Percentiles rank a stretch among this genome's conserved stretches.
phyloP scores from a whole-genome alignment of 805 yeast species.

The Yamadazyma endophytica region DNA sequence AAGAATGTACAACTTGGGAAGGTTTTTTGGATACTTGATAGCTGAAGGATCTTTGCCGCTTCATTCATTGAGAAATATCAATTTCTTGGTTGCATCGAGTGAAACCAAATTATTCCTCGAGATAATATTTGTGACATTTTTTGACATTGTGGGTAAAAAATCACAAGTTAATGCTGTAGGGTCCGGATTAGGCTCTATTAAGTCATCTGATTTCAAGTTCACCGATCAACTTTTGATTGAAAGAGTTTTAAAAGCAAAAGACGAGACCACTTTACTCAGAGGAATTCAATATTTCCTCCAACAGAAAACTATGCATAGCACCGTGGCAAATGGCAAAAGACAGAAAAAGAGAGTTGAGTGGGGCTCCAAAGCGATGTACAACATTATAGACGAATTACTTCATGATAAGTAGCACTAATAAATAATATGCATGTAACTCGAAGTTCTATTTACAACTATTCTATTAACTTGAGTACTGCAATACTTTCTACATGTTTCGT shows the following conservation, averaged over 20 bases:
- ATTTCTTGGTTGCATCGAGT: constrained; percentile 63
- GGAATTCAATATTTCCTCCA: constrained; percentile 65
- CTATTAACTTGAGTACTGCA: constrained; percentile 35
- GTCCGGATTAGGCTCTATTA: constrained; percentile 31
- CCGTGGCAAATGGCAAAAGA: constrained; percentile 48
- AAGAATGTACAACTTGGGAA: constrained; percentile 67
- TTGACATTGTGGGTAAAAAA: constrained; percentile 61
- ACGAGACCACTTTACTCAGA: constrained; percentile 52
- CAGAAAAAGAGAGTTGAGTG: constrained; percentile 59
- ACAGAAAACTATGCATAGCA: constrained; percentile 42
- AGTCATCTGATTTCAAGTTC: constrained; percentile 32
- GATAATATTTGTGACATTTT: constrained; percentile 61
- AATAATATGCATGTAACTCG: neutral
- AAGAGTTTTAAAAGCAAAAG: constrained; percentile 50
- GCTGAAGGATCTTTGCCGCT: constrained; percentile 71
- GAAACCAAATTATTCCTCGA: constrained; percentile 72
- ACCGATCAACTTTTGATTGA: constrained; percentile 49
- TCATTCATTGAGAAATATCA: constrained; percentile 67
- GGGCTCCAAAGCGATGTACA: constrained; percentile 58
- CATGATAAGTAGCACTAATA: neutral
- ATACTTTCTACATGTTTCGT: constrained; percentile 74
- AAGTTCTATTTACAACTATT: neutral
- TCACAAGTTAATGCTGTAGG: constrained; percentile 50
- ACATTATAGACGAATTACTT: constrained; percentile 34
- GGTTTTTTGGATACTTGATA: constrained; percentile 73